Percentiles rank a stretch among this genome's conserved stretches.
phyloP scores from a whole-genome alignment of 1,284 basidiomycete genomes.

The Trichosporon coremiiforme region DNA sequence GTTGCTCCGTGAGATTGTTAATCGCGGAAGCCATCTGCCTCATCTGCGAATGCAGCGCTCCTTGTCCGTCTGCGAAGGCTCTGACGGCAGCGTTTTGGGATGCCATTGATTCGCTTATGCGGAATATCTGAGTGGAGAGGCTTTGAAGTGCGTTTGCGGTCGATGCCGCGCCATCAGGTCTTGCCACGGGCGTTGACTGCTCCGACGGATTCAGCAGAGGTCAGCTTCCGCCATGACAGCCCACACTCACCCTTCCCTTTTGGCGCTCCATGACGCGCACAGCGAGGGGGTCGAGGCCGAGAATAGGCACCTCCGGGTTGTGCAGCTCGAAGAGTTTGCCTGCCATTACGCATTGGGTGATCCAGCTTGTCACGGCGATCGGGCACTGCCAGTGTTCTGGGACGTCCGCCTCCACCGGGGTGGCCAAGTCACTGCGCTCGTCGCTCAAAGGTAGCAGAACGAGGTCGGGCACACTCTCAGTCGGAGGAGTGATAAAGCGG shows the following conservation, averaged over 20 bases:
- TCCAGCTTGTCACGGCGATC: slow-evolving; percentile 10
- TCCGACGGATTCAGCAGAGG: not conserved
- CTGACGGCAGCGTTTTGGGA: not conserved
- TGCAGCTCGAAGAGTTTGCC: slow-evolving; percentile 2
- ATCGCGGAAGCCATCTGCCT: slow-evolving; percentile 6
- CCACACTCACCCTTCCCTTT: not conserved
- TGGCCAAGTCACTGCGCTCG: not conserved
- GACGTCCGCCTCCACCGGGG: not conserved
- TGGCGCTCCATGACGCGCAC: not conserved
- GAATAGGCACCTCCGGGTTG: not conserved
- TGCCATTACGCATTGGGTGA: slow-evolving; percentile 4
- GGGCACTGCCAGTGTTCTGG: slow-evolving; percentile 6
- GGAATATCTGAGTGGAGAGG: not conserved
- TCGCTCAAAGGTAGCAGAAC: not conserved
- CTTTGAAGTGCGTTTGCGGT: not conserved
- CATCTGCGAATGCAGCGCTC: slow-evolving; percentile 4
- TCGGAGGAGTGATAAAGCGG: slow-evolving; percentile 4
- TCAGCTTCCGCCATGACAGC: not conserved
- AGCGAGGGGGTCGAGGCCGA: not conserved
- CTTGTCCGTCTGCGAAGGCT: not conserved
- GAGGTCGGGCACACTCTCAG: not conserved
- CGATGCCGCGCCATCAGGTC: not conserved
- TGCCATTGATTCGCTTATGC: not conserved
- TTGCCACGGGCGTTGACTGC: not conserved
- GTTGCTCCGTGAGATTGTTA: not conserved